A percentile compares a stretch with the other conserved stretches of the same genome.
Conservation (phyloP, 805 yeast species). For the Candida andamanensis region DNA sequence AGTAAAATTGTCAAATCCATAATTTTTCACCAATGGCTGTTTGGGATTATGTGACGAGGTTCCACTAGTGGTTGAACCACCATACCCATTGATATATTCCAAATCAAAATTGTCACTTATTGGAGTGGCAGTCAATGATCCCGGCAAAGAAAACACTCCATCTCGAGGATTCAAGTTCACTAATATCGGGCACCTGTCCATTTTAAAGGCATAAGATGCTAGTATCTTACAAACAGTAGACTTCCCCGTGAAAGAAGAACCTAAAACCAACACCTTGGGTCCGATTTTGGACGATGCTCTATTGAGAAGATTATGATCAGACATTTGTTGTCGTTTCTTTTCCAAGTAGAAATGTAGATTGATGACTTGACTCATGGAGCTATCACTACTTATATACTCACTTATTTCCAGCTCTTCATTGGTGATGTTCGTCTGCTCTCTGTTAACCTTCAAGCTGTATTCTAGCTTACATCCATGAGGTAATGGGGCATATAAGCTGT, state of each 20-base stretch:
- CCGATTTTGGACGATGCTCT: slow-evolving; percentile 22
- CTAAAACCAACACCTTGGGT: slow-evolving; percentile 68
- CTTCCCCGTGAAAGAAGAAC: slow-evolving; percentile 73
- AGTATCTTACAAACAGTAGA: slow-evolving; percentile 67
- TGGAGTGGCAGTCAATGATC: slow-evolving; percentile 79
- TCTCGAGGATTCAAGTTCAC: slow-evolving; percentile 75
- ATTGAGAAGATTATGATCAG: slow-evolving; percentile 17
- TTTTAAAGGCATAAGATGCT: slow-evolving; percentile 69
- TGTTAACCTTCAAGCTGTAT: slow-evolving; percentile 23
- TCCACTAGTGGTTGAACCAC: slow-evolving; percentile 59
- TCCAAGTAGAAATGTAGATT: slow-evolving; percentile 77
- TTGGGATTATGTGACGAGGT: slow-evolving; percentile 75
- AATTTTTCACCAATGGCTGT: slow-evolving; percentile 81
- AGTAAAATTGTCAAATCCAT: slow-evolving; percentile 58
- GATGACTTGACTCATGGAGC: slow-evolving; percentile 57
- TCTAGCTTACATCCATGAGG: slow-evolving; percentile 63
- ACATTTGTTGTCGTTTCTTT: slow-evolving; percentile 34
- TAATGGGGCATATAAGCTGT: slow-evolving; percentile 34
- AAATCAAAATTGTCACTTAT: slow-evolving; percentile 76
- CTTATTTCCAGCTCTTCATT: slow-evolving; percentile 36
- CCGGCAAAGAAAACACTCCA: slow-evolving; percentile 74
- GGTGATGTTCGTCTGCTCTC: slow-evolving; percentile 16
- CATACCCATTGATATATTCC: slow-evolving; percentile 68
- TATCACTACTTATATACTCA: slow-evolving; percentile 69
- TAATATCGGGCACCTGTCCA: slow-evolving; percentile 60